phyloP scores from a whole-genome alignment of 2,329 filamentous ascomycete species.

The Bipolaris bicolor region DNA sequence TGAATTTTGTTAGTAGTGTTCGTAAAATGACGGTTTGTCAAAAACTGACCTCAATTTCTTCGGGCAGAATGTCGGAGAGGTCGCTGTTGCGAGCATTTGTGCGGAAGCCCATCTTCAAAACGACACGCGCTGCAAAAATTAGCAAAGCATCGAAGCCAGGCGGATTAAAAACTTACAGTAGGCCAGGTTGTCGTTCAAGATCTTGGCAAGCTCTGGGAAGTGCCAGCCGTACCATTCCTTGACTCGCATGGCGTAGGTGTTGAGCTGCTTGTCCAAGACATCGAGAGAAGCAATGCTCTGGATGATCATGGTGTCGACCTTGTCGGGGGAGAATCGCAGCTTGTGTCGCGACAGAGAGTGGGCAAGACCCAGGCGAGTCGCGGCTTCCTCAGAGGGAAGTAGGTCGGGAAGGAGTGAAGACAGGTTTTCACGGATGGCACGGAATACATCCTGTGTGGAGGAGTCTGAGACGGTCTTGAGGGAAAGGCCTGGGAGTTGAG shows the following conservation, averaged over 20 bases:
- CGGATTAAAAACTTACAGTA: slow-evolving; percentile 59
- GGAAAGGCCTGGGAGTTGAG: slow-evolving; percentile 86
- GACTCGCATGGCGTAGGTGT: slow-evolving; percentile 97
- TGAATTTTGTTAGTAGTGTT: neutral
- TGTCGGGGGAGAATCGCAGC: slow-evolving; percentile 97
- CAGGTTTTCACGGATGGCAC: slow-evolving; percentile 90
- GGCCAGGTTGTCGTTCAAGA: slow-evolving; percentile 72
- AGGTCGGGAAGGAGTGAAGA: slow-evolving; percentile 90
- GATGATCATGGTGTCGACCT: slow-evolving; percentile 99
- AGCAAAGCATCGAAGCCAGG: neutral
- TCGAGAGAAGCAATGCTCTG: slow-evolving; percentile 90
- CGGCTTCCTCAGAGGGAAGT: slow-evolving; percentile 81
- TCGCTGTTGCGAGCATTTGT: slow-evolving; percentile 76
- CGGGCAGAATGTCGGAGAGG: slow-evolving; percentile 81
- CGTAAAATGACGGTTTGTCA: neutral
- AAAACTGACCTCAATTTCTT: slow-evolving; percentile 75
- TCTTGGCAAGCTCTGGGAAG: slow-evolving; percentile 97
- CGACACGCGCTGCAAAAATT: slow-evolving; percentile 65
- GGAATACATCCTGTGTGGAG: slow-evolving; percentile 85
- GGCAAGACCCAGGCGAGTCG: slow-evolving; percentile 94
- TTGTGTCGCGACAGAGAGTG: slow-evolving; percentile 94
- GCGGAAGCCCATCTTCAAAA: slow-evolving; percentile 87
- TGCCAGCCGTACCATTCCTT: slow-evolving; percentile 99
- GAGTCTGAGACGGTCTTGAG: slow-evolving; percentile 85
- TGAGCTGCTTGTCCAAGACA: slow-evolving; percentile 97